Evolutionary conservation across 306 rosid genomes (phyloP).

Genomic region (Ormosia emarginata): DNA sequence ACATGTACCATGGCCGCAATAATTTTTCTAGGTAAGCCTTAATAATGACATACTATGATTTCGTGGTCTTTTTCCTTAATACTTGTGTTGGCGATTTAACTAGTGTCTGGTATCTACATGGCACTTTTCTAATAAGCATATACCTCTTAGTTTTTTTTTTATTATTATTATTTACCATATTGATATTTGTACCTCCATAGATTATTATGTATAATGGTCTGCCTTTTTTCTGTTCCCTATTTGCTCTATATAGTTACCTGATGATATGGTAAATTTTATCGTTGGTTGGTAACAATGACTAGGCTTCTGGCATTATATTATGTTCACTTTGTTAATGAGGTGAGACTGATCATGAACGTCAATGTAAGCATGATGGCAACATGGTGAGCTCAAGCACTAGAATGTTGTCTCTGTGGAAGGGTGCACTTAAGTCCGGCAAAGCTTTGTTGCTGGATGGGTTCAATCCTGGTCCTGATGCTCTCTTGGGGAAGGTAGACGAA

Average conservation of each 20-base stretch:
- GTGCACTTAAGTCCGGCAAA: slow-evolving; percentile 68
- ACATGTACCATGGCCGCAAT: neutral
- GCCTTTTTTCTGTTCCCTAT: neutral
- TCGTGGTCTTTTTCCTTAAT: neutral
- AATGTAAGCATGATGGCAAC: slow-evolving; percentile 16
- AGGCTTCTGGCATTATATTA: slow-evolving; percentile 1
- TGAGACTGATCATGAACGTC: slow-evolving; percentile 24
- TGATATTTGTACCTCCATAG: neutral
- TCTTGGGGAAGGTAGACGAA: slow-evolving; percentile 78
- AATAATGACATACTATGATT: neutral
- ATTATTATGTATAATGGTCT: neutral
- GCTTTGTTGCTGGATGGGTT: slow-evolving; percentile 65
- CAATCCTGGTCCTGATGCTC: slow-evolving; percentile 74
- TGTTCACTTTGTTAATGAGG: slow-evolving; percentile 41
- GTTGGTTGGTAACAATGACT: neutral
- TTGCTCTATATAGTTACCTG: neutral
- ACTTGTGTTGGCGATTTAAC: neutral
- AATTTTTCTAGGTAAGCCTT: neutral
- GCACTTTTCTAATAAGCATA: neutral
- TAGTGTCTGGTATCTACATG: neutral
- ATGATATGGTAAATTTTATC: neutral
- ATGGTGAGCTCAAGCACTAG: slow-evolving; percentile 55
- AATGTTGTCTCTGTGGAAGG: slow-evolving; percentile 72
- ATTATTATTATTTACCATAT: neutral
- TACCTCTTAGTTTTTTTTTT: neutral